phyloP scores from a whole-genome alignment of 2,329 filamentous ascomycete genomes.

The Hysterium pulicare region DNA sequence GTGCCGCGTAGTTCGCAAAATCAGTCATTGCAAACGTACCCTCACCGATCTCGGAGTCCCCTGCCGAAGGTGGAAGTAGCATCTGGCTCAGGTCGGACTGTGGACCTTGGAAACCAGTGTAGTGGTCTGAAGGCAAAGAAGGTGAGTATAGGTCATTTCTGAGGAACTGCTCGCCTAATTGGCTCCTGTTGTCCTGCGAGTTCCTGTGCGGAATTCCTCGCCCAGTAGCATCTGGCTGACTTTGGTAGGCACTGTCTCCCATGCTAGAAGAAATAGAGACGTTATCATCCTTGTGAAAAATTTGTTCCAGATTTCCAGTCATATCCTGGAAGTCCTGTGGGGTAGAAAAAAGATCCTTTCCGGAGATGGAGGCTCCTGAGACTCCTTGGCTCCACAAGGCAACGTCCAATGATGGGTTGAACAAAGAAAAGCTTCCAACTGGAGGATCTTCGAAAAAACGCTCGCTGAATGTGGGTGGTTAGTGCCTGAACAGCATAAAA shows the following conservation, averaged over 20 bases:
- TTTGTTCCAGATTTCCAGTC: conserved; percentile 27
- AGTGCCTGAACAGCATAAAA: conserved; percentile 27
- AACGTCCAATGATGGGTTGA: conserved; percentile 31
- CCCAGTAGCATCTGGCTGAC: conserved; percentile 36
- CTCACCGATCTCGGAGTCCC: conserved; percentile 29
- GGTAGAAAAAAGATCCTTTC: conserved; percentile 32
- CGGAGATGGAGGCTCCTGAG: conserved; percentile 28
- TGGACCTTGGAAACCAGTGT: conserved; percentile 27
- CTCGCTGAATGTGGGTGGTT: conserved; percentile 36
- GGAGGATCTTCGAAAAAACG: conserved; percentile 36
- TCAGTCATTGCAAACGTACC: conserved; percentile 20
- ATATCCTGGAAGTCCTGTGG: conserved; percentile 34
- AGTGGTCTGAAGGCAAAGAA: conserved; percentile 34
- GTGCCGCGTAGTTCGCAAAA: conserved; percentile 38
- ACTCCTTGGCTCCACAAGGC: conserved; percentile 42
- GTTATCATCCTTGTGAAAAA: conserved; percentile 35
- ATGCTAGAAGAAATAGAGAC: conserved; percentile 39
- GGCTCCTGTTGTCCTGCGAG: conserved; percentile 28
- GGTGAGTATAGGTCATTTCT: conserved; percentile 34
- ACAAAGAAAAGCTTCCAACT: conserved; percentile 28
- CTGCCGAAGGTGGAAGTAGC: conserved; percentile 25
- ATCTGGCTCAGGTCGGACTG: conserved; percentile 33
- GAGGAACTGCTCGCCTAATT: conserved; percentile 28
- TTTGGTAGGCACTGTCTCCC: conserved; percentile 41
- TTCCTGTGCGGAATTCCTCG: conserved; percentile 19